phyloP scores from a whole-genome alignment of 306 rosid genomes.

The Neltuma alba region DNA sequence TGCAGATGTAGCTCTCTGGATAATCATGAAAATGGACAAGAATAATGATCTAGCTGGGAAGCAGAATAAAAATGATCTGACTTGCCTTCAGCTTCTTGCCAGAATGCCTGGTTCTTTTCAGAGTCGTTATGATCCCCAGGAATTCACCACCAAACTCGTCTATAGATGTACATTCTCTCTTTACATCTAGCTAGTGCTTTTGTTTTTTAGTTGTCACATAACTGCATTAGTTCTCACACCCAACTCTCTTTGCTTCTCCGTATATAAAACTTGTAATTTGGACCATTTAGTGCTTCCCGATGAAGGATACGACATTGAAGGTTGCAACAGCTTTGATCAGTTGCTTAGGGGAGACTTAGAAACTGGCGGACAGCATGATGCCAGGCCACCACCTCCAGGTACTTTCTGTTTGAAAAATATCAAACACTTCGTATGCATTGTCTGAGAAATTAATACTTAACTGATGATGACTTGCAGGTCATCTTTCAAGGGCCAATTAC shows the following conservation, averaged over 20 bases:
- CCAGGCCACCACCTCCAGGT: background rate
- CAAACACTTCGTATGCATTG: background rate
- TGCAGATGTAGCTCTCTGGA: slow-evolving; percentile 37
- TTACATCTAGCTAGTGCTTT: background rate
- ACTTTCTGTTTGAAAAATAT: background rate
- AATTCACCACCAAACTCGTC: background rate
- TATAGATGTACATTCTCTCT: background rate
- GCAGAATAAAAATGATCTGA: background rate
- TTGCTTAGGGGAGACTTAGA: slow-evolving; percentile 6
- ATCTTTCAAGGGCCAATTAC: slow-evolving; percentile 31
- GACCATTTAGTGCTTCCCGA: background rate
- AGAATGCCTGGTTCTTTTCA: slow-evolving; percentile 32
- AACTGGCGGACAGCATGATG: slow-evolving; percentile 8
- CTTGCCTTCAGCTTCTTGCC: slow-evolving; percentile 26
- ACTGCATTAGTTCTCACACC: too few species aligned
- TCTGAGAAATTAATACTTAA: background rate
- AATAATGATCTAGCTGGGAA: background rate
- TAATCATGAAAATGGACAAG: background rate
- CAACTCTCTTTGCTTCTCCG: too few species aligned
- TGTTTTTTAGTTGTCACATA: too few species aligned
- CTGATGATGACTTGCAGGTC: slow-evolving; percentile 9
- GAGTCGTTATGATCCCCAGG: background rate
- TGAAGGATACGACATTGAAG: background rate
- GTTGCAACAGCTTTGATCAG: background rate
- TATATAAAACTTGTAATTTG: background rate